A percentile compares a stretch with the other conserved stretches of the same genome.
These are phyloP conservation scores for Penicillium sp. DNA, from an alignment of 2,329 filamentous ascomycete species.

Conservation along the genomic window DNA sequence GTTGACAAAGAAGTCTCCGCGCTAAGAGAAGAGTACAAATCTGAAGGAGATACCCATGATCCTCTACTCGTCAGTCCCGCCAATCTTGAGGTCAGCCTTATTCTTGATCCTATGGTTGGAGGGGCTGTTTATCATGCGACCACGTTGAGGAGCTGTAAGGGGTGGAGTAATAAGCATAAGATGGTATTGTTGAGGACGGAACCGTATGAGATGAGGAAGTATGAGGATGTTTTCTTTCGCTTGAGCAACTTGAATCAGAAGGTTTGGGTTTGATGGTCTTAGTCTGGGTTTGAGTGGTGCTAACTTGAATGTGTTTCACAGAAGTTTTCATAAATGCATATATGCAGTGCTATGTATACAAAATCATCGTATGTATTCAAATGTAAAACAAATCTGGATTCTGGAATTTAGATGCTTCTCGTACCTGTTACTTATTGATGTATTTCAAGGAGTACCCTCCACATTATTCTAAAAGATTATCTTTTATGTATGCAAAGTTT, in stretches of 20 bases:
- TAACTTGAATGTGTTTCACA: not conserved
- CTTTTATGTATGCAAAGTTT: too few species aligned
- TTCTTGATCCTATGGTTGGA: constrained; percentile 24
- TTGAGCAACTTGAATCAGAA: not conserved
- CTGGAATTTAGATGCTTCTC: too few species aligned
- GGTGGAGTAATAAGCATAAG: constrained; percentile 30
- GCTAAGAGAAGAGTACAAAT: constrained; percentile 27
- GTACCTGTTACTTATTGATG: too few species aligned
- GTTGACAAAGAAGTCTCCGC: constrained; percentile 25
- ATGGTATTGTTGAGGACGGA: constrained; percentile 18
- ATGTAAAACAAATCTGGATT: too few species aligned
- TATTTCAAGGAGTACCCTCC: too few species aligned
- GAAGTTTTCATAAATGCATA: not conserved
- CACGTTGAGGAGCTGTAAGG: constrained; percentile 25
- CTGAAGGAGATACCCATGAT: constrained; percentile 24
- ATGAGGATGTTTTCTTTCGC: constrained; percentile 17
- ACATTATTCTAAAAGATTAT: too few species aligned
- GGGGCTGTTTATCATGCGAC: constrained; percentile 17
- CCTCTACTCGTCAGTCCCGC: constrained; percentile 31
- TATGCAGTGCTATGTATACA: too few species aligned
- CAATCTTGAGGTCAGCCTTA: constrained; percentile 25
- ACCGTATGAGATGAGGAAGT: constrained; percentile 18
- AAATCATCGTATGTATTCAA: too few species aligned
- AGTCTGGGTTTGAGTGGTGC: not conserved
- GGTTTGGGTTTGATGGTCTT: not conserved